Base-by-base conservation (phyloP, 179 eudicot species). In the Vitellaria paradoxa region DNA sequence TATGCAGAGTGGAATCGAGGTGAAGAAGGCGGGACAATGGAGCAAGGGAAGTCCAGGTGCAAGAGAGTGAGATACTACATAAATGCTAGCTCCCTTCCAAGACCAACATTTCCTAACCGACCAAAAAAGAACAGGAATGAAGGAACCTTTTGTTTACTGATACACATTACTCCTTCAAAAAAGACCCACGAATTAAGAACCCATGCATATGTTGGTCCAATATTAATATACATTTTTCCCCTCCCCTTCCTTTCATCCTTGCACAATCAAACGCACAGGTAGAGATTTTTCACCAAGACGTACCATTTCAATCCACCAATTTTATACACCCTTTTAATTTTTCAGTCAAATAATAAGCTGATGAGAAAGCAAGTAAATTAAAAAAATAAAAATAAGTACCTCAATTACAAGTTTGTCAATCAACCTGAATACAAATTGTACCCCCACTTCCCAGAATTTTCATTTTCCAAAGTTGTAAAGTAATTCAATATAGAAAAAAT, bases 31-130 rank as follows among this genome's bases (percentile, higher is more conserved):
- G 1, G 37, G 37, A 30, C 37, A 30, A 2, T 2, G 2, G 37
- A 30, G 37, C 37, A 30, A 30, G 2, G 1, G 37, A 30, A 30
- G 37, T 30, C 37, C 37, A 30, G 37, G 2, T 0, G 37, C 37
- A 30, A 30, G n/a, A n/a, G n/a, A n/a, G n/a, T n/a, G n/a, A n/a
- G 37, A 30, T 30, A 67, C 24, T 2, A 8, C 7, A 12, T 45
- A 24, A n/a, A 24, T 50, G 70, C 21, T n/a, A 5, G 53, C 11
- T 45, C n/a, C 71, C 26, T 67, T 45, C 26, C 53, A 45, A 5
- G 71, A 68, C 53, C 71, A 45, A 24, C 50, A 42, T 67, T 47
- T 67, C 71, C 46, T 66, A 37, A 66, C 6, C 53, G 42, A 15
- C 30, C 49, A 9, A 68, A 62, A 62, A 10, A 10, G 40, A 30